Evolutionary conservation across 2,329 filamentous ascomycete genomes (phyloP), one percentile per base, ranked within the genome.

Genomic region (Monosporascus sp.): DNA sequence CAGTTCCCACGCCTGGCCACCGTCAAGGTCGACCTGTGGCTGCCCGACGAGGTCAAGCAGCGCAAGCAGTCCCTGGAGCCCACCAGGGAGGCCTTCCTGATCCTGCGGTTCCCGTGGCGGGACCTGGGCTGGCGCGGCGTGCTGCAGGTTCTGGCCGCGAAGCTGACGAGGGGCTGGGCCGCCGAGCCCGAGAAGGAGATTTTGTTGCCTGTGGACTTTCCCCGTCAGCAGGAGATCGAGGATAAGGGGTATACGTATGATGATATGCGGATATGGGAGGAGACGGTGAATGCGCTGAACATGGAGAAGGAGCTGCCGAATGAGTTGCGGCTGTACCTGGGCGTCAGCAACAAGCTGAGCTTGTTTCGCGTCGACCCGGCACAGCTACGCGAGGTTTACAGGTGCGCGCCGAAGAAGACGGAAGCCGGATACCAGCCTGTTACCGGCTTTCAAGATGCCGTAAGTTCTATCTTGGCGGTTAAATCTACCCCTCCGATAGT

Each of bases 1-100:
- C 80, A 87, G 59, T 85, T 84, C 59, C 84, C 90, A 1, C 79
- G 78, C 43, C 77, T 97, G 50, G 86, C 89, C 7, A 85, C 84
- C 47, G 78, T 97, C 49, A 78, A 76, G 53, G 78, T 84, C 26
- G 81, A 86, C 62, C 74, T 87, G 46, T 92, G 87, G 86, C 70
- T 86, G 26, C 87, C 88, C 0, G 86, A 90, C 68, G 72, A 78
- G 48, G 74, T 66, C 65, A 81, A 81, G 68, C 68, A 71, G 53
- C 73, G 77, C 57, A 77, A 79, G 37, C 74, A 75, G 54, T 74
- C 76, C 2, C 79, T 82, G 57, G 76, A 75, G 66, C 72, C 77
- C 9, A 24, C 3, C 43, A 72, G 74, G 54, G 79, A 81, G 22
- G 78, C 82, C 2, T 89, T 85, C 64, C 66, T 91, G 27, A 75